Base-by-base conservation (phyloP, 2,329 filamentous ascomycete genomes). In the Elsinoe ampelina region DNA sequence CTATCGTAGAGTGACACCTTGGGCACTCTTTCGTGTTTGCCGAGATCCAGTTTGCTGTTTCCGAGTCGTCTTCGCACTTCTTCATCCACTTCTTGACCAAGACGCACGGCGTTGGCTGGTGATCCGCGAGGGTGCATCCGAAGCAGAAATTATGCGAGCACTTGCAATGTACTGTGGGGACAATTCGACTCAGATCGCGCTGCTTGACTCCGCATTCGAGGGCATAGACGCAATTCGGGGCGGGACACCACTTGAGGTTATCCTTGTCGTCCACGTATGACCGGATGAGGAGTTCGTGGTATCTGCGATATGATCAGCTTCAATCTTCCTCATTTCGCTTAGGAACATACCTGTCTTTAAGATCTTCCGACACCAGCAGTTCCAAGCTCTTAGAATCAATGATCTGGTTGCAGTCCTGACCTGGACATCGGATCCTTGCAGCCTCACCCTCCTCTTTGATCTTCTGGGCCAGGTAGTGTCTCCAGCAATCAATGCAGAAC, bases 41-140 rank as follows among this genome's bases (percentile, higher is more conserved):
- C 0, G 92, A 96, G 61, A 98, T 98, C 93, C 93, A 98, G 71
- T 98, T 98, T 3, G 93, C 92, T 0, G 93, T 98, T 71, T 98
- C 93, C 0, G 89, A 95, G 67, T 98, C 93, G 69, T 98, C 93
- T 58, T 93, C 93, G 68, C 93, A 98, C 70, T 98, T 98, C 77
- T 96, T 95, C 11, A 98, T 72, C 93, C 93, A 98, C 68, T 82
- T 86, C 78, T 93, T 96, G 54, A 97, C 92, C 54, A 98, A 74
- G 22, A 84, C 80, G 70, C 93, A 98, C 0, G 93, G 92, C 2
- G 92, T 88, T 2, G 93, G 93, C 66, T 95, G 92, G 67, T 98
- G 93, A 66, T 98, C 93, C 60, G 80, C 83, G 32, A 92, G 79
- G 7, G 87, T 86, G 70, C 93, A 98, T 15, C 93, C 93, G 66